Percentiles rank a stretch among this genome's conserved stretches.
These are phyloP conservation scores for Tetrapisispora nanseiensis DNA, from an alignment of 805 yeast species.

Conservation along the genomic window DNA sequence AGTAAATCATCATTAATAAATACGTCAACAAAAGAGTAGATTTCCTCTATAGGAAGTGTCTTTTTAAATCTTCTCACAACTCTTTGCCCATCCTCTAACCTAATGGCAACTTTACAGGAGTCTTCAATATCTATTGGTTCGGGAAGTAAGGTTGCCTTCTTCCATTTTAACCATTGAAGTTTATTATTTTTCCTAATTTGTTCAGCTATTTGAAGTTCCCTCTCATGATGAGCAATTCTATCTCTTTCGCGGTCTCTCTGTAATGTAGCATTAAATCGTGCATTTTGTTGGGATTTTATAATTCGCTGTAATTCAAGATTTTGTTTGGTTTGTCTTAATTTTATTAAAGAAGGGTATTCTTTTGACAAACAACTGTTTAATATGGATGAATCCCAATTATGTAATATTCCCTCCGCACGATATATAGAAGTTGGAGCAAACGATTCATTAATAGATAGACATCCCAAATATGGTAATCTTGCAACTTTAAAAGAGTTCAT, in stretches of 20 bases:
- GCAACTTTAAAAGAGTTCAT: conserved; percentile 65
- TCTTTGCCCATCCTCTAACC: conserved; percentile 56
- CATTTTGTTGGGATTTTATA: conserved; percentile 63
- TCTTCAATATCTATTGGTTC: conserved; percentile 18
- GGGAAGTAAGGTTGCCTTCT: conserved; percentile 30
- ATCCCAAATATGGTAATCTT: conserved; percentile 72
- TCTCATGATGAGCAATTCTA: conserved; percentile 10
- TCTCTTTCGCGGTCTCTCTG: conserved; percentile 53
- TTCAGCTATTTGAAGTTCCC: conserved; percentile 11
- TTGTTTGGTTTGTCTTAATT: conserved; percentile 54
- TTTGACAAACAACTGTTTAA: conserved; percentile 18
- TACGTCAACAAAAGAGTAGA: conserved; percentile 65
- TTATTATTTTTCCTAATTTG: conserved; percentile 16
- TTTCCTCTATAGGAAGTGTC: conserved; percentile 43
- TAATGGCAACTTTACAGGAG: conserved; percentile 57
- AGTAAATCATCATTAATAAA: conserved; percentile 22
- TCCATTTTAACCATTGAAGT: conserved; percentile 43
- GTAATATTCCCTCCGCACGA: conserved; percentile 18
- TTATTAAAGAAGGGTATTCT: conserved; percentile 32
- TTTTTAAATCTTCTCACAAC: conserved; percentile 40
- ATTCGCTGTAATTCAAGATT: conserved; percentile 48
- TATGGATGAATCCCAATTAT: conserved; percentile 9
- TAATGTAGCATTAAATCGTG: conserved; percentile 63
- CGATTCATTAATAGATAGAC: conserved; percentile 56
- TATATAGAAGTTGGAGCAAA: conserved; percentile 25